Evolutionary conservation across 2,329 filamentous ascomycete genomes (phyloP).

Genomic region (Fusarium sacchari): DNA sequence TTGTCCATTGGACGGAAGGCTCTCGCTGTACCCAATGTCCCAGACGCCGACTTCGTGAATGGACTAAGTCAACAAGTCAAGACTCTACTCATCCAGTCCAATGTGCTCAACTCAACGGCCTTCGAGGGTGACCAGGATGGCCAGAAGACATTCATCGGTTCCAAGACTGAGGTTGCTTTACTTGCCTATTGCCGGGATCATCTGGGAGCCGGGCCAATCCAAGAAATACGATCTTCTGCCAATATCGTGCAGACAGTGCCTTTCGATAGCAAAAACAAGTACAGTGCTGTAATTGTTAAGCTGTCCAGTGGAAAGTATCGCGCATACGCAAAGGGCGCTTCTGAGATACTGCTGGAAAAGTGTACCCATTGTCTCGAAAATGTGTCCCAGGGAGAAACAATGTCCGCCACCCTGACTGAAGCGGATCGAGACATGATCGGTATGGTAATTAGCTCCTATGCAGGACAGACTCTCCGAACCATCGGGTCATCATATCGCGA

Average conservation of each 20-base stretch:
- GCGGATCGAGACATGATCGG: slow-evolving; percentile 65
- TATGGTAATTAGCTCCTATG: slow-evolving; percentile 67
- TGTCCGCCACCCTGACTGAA: slow-evolving; percentile 54
- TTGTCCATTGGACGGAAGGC: slow-evolving; percentile 32
- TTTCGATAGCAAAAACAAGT: slow-evolving; percentile 65
- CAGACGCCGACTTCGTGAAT: slow-evolving; percentile 43
- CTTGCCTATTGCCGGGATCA: slow-evolving; percentile 61
- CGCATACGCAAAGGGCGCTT: slow-evolving; percentile 65
- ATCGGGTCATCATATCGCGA: slow-evolving; percentile 79
- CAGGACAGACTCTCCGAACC: slow-evolving; percentile 74
- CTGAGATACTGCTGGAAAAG: slow-evolving; percentile 62
- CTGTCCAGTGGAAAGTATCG: slow-evolving; percentile 57
- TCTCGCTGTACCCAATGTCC: slow-evolving; percentile 41
- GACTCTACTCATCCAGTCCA: slow-evolving; percentile 72
- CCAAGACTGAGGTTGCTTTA: slow-evolving; percentile 67
- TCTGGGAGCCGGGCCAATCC: slow-evolving; percentile 59
- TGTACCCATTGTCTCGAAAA: slow-evolving; percentile 58
- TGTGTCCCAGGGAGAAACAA: slow-evolving; percentile 68
- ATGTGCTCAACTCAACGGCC: slow-evolving; percentile 67
- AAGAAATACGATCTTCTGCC: slow-evolving; percentile 58
- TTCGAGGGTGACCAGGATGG: slow-evolving; percentile 63
- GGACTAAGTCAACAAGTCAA: slow-evolving; percentile 41
- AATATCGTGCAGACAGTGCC: slow-evolving; percentile 62
- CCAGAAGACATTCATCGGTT: slow-evolving; percentile 60
- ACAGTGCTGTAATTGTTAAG: slow-evolving; percentile 65